These are phyloP conservation scores for Plasmodium inui DNA, from an alignment of 169 alveolate species.

Conservation along the genomic window DNA sequence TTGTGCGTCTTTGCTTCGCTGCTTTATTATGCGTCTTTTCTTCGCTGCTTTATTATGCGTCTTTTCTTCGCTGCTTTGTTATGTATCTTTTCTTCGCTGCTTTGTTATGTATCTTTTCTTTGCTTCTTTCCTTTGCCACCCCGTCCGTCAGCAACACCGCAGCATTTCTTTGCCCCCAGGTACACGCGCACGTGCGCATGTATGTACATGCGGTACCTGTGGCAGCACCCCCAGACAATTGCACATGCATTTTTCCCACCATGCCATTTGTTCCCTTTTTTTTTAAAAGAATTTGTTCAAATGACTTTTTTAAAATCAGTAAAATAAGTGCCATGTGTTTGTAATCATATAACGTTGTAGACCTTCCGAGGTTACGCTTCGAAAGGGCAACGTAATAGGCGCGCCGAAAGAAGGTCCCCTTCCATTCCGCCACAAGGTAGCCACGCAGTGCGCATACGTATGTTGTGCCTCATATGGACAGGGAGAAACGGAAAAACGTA, in stretches of 20 bases:
- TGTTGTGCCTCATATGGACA: neutral
- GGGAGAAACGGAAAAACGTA: neutral
- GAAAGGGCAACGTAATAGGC: too few species aligned
- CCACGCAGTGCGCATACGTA: neutral
- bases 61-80: too few species aligned
- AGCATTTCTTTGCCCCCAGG: neutral
- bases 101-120: too few species aligned
- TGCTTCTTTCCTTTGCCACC: neutral
- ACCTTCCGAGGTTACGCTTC: neutral
- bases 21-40: neutral
- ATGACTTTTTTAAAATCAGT: neutral
- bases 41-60: too few species aligned
- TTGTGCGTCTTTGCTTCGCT: neutral
- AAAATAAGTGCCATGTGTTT: neutral
- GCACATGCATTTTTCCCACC: neutral
- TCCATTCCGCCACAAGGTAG: neutral
- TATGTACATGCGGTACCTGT: neutral
- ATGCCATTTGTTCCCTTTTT: neutral
- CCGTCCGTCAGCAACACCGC: neutral
- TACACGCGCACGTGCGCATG: neutral
- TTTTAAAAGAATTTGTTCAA: neutral
- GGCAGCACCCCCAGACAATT: neutral
- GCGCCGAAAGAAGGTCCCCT: too few species aligned
- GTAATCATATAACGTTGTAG: neutral
- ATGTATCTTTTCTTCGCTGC: too few species aligned